Base-by-base conservation (phyloP, 495 filamentous ascomycete species). In the Mytilinidion resinicola region DNA sequence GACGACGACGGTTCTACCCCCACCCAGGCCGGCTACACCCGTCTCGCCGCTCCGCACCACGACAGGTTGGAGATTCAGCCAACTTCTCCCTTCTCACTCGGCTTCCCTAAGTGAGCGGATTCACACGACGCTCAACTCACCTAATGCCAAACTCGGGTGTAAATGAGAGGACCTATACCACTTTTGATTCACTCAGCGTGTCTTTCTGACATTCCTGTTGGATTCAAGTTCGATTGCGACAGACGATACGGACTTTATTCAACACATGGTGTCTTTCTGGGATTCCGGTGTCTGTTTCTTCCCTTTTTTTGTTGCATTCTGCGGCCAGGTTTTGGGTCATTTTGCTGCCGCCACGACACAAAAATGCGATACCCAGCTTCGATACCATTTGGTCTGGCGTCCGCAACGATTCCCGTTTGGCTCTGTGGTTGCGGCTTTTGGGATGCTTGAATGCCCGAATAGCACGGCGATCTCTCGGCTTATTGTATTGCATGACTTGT, bases 1-100 rank as follows among this genome's bases (percentile, higher is more conserved):
- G 62, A 64, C 12, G 62, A 68, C 35, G 59, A 63, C 33, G 61
- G 55, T 37, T 56, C 60, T 34, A 68, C 66, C 12, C 66, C 66
- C 6, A 67, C 64, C 10, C 61, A 65, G 37, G 64, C 60, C 4
- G 59, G 61, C n/a, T 60, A 63, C 42, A 43, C 21, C 20, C 60
- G 57, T 6, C 46, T 49, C 25, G 21, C 4, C 9, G 46, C 21
- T 14, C 14, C 21, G 7, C 4, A 21, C 17, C 14, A 14, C 15
- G 8, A 8, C 21, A 25, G 33, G 39, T 42, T 42, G 39, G 39
- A 42, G 33, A 19, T 49, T 25, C 8, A 14, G 25, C 46, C 46
- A 25, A 19, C 15, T 7, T 49, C 46, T 19, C 46, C 46, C 21
- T 49, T 49, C 14, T 30, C 25, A 30, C 25, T 30, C 25, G 25